These are phyloP conservation scores for Brassica nigra DNA, from an alignment of 345 rosid species.

Conservation along the genomic window DNA sequence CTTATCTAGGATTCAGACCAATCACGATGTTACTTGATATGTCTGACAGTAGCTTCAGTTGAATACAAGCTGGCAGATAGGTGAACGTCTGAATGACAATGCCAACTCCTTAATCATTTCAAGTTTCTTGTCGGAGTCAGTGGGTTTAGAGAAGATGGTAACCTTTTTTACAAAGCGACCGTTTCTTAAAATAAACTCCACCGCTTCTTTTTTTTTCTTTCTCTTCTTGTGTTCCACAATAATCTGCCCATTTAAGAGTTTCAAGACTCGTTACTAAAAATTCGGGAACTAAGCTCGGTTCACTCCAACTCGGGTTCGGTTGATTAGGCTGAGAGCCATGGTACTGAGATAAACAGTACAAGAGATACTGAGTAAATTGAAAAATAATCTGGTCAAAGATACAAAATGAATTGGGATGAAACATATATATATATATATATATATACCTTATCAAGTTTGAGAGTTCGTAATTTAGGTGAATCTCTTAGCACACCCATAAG, in stretches of 20 bases:
- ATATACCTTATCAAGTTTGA: slow-evolving; percentile 6
- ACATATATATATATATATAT: too few species aligned
- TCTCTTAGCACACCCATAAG: background rate
- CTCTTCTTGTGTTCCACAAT: slow-evolving; percentile 10
- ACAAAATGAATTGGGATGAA: background rate
- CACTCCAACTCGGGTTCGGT: background rate
- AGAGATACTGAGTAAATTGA: background rate
- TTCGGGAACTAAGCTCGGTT: slow-evolving; percentile 18
- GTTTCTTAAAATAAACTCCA: background rate
- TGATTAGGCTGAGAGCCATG: background rate
- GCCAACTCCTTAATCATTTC: slow-evolving; percentile 19
- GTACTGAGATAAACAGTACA: background rate
- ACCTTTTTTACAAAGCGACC: slow-evolving; percentile 1
- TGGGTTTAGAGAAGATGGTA: background rate
- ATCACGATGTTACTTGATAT: background rate
- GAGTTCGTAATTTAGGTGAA: slow-evolving; percentile 17
- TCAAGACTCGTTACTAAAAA: background rate
- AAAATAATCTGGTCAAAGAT: background rate
- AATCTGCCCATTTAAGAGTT: background rate
- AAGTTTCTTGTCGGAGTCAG: background rate
- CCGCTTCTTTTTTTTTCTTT: slow-evolving; percentile 13
- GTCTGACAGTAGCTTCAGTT: background rate
- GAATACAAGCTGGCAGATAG: slow-evolving; percentile 2
- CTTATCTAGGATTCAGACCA: background rate
- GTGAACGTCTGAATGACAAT: background rate